Evolutionary conservation across 306 rosid species (phyloP).

Genomic region (Cercis canadensis): DNA sequence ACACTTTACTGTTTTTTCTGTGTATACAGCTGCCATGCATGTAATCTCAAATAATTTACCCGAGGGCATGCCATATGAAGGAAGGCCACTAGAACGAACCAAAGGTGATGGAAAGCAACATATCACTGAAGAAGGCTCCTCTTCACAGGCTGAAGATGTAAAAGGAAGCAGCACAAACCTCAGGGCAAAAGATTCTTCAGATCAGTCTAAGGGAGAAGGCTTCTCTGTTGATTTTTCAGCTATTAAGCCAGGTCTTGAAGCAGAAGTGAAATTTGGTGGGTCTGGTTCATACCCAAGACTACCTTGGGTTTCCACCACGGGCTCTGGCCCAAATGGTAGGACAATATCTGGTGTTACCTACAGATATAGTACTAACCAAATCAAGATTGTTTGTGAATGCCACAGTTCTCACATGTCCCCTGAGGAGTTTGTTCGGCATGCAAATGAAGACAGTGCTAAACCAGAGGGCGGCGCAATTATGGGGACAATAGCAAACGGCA

Average conservation of each 20-base stretch:
- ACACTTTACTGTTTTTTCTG: constrained; percentile 32
- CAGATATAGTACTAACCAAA: constrained; percentile 68
- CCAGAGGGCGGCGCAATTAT: constrained; percentile 57
- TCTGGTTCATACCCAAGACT: constrained; percentile 85
- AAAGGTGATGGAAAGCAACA: constrained; percentile 79
- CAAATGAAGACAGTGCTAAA: constrained; percentile 61
- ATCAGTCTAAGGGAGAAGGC: constrained; percentile 57
- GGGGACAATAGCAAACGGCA: constrained; percentile 64
- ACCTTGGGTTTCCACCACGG: constrained; percentile 97
- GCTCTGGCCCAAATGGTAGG: constrained; percentile 78
- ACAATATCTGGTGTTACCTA: constrained; percentile 96
- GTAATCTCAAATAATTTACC: constrained; percentile 55
- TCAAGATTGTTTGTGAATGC: constrained; percentile 91
- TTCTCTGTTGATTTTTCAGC: constrained; percentile 64
- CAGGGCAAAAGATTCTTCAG: constrained; percentile 69
- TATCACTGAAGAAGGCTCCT: constrained; percentile 69
- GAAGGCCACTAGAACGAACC: constrained; percentile 60
- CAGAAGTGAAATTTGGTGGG: constrained; percentile 89
- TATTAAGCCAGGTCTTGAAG: constrained; percentile 88
- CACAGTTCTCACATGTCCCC: constrained; percentile 88
- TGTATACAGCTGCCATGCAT: constrained; percentile 58
- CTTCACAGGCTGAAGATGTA: constrained; percentile 70
- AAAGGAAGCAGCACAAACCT: constrained; percentile 77
- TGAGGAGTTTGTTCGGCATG: constrained; percentile 88
- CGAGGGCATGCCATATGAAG: constrained; percentile 60